Percentiles rank a stretch among this genome's conserved stretches.
These are phyloP conservation scores for Kodamaea sp. DNA, from an alignment of 1,139 yeast genomes.

Conservation along the genomic window DNA sequence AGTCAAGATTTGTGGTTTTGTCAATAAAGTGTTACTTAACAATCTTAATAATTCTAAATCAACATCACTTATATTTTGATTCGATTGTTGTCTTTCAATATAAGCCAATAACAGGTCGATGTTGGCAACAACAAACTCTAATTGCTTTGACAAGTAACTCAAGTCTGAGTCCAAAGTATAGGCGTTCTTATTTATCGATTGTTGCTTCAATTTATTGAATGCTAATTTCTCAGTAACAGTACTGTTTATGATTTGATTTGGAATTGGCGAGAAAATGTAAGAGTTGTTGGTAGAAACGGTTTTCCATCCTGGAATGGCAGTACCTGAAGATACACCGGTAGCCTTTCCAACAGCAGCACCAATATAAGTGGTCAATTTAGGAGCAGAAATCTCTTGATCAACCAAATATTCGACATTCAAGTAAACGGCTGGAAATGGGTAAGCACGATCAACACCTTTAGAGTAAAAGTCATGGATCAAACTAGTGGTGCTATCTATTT, in stretches of 20 bases:
- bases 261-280: constrained; percentile 76
- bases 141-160: constrained; percentile 49
- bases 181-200: constrained; percentile 17
- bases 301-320: constrained; percentile 51
- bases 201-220: constrained; percentile 36
- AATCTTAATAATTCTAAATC: constrained; percentile 59
- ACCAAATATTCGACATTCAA: constrained; percentile 50
- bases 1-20: constrained; percentile 55
- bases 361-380: constrained; percentile 62
- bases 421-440: constrained; percentile 77
- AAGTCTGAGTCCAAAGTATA: constrained; percentile 23
- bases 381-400: constrained; percentile 34
- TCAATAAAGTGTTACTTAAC: constrained; percentile 59
- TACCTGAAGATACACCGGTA: constrained; percentile 23
- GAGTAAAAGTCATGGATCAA: constrained; percentile 81
- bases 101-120: constrained; percentile 55
- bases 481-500: constrained; percentile 73
- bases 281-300: constrained; percentile 36
- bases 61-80: constrained; percentile 46
- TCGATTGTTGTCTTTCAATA: constrained; percentile 39
- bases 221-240: constrained; percentile 59
- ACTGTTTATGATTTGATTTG: constrained; percentile 59
- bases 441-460: constrained; percentile 64
- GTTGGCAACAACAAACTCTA: constrained; percentile 48
- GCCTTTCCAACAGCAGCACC: constrained; percentile 70